Conservation (phyloP, 2,329 filamentous ascomycete genomes). For the Arthrobotrys sphaeroides region DNA sequence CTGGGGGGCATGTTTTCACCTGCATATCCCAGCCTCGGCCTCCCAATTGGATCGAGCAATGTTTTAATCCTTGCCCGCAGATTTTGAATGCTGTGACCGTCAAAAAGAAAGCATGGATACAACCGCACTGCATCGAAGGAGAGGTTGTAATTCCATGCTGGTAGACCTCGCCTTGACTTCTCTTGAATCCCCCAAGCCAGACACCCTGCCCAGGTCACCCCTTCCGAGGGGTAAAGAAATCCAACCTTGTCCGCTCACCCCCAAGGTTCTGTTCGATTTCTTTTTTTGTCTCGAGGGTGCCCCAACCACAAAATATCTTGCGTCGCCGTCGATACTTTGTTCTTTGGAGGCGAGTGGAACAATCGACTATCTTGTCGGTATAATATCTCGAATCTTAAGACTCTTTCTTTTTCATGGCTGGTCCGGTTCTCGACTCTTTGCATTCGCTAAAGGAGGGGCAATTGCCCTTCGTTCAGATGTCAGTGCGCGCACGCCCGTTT, state of each 20-base stretch:
- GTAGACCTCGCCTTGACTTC: conserved; percentile 18
- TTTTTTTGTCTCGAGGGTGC: conserved; percentile 11
- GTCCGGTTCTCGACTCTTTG: conserved; percentile 26
- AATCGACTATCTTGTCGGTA: conserved; percentile 6
- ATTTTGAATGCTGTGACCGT: conserved; percentile 51
- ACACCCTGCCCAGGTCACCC: conserved; percentile 27
- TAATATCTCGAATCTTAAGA: conserved; percentile 16
- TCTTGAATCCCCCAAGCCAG: conserved; percentile 25
- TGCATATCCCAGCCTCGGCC: conserved; percentile 54
- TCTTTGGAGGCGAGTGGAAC: conserved; percentile 28
- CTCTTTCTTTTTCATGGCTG: not conserved
- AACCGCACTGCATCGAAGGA: conserved; percentile 28
- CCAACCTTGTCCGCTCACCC: conserved; percentile 12
- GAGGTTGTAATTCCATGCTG: conserved; percentile 33
- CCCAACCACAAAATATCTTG: conserved; percentile 43
- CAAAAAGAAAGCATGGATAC: conserved; percentile 52
- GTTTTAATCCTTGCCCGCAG: conserved; percentile 49
- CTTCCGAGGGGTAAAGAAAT: conserved; percentile 44
- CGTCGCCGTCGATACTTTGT: not conserved
- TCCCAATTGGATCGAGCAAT: conserved; percentile 53
- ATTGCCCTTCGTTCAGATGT: conserved; percentile 27
- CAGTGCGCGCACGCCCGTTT: conserved; percentile 52
- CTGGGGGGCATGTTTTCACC: conserved; percentile 51
- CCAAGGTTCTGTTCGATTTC: conserved; percentile 6
- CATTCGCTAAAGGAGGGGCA: conserved; percentile 49